Evolutionary conservation across 2,329 filamentous ascomycete species (phyloP).

Genomic region (Aspergillus niger): DNA sequence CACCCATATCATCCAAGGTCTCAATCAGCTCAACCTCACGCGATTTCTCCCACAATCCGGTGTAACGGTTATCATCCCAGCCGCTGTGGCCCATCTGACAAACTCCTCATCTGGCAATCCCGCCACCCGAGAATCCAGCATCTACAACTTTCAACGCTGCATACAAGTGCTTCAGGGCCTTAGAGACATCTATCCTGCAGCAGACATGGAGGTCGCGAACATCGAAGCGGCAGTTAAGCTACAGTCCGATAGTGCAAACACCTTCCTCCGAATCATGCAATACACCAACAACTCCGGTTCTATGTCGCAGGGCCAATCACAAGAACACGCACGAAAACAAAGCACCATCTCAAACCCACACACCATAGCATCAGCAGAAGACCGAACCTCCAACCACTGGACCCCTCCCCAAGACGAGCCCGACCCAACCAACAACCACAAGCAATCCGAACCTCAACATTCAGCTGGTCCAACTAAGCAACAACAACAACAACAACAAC

Average conservation of each 20-base stretch:
- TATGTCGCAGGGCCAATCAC: conserved; percentile 10
- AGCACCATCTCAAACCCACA: conserved; percentile 19
- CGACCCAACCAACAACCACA: background rate
- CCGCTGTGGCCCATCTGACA: conserved; percentile 84
- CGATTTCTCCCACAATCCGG: conserved; percentile 79
- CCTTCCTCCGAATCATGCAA: conserved; percentile 38
- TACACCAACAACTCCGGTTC: conserved; percentile 21
- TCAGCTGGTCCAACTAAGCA: conserved; percentile 5
- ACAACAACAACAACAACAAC: background rate
- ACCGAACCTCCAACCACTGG: conserved; percentile 13
- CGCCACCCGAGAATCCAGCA: conserved; percentile 67
- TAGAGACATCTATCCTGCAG: conserved; percentile 80
- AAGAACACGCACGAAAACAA: conserved; percentile 12
- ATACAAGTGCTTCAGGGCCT: conserved; percentile 82
- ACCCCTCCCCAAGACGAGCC: conserved; percentile 12
- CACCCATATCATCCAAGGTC: conserved; percentile 73
- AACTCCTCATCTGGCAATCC: conserved; percentile 79
- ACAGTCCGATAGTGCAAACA: conserved; percentile 31
- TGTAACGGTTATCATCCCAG: conserved; percentile 81
- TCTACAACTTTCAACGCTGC: conserved; percentile 78
- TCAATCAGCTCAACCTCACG: conserved; percentile 70
- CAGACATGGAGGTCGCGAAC: conserved; percentile 65
- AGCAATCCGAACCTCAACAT: background rate
- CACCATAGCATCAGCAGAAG: conserved; percentile 12
- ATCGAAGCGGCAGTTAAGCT: conserved; percentile 38